These are phyloP conservation scores for Termitomyces sp. DNA, from an alignment of 768 basidiomycete species.

Conservation along the genomic window DNA sequence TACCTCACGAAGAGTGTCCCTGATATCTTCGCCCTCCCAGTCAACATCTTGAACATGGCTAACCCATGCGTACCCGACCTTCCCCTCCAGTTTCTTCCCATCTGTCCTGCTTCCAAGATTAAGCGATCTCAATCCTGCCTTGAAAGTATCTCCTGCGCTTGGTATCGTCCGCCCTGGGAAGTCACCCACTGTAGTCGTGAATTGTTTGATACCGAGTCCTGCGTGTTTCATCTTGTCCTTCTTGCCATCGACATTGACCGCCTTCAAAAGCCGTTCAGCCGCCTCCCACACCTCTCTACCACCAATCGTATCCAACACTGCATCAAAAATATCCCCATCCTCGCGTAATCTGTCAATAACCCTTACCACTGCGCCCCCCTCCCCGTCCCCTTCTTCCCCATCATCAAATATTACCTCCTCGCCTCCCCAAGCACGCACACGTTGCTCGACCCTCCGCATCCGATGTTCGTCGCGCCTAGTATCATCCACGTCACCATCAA, in stretches of 20 bases:
- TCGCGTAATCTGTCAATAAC: conserved; percentile 47
- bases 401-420: conserved; percentile 76
- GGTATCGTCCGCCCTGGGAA: conserved; percentile 59
- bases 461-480: conserved; percentile 30
- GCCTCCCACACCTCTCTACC: conserved; percentile 79
- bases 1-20: conserved; percentile 40
- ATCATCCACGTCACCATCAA: neutral
- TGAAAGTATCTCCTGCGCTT: conserved; percentile 67
- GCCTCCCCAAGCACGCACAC: conserved; percentile 64
- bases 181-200: conserved; percentile 81
- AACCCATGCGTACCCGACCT: conserved; percentile 81
- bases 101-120: conserved; percentile 23
- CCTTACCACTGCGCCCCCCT: conserved; percentile 41
- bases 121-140: conserved; percentile 64
- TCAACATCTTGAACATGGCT: conserved; percentile 76
- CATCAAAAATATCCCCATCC: conserved; percentile 67
- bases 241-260: conserved; percentile 12
- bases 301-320: conserved; percentile 78
- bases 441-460: conserved; percentile 44
- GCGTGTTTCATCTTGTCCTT: conserved; percentile 20
- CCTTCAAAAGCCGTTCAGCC: conserved; percentile 54
- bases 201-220: conserved; percentile 40
- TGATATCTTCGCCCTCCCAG: conserved; percentile 74
- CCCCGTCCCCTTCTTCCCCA: conserved; percentile 30
- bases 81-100: conserved; percentile 26